Evolutionary conservation across 345 rosid genomes (phyloP), one percentile per base, ranked within the genome.

Genomic region (Cardamine chenopodiifolia): DNA sequence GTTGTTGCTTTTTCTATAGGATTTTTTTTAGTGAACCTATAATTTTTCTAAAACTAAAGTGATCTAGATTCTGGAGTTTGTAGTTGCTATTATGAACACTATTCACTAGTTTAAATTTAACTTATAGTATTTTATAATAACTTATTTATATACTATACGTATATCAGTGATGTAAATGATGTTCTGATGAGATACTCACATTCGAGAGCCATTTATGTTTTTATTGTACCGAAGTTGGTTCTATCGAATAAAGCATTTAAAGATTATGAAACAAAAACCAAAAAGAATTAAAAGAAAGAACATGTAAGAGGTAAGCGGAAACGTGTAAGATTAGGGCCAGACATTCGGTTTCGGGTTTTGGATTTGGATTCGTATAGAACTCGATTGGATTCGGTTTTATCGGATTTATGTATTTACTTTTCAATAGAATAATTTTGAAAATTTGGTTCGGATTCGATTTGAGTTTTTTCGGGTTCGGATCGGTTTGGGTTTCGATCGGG

Each of bases 1-100:
- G 45, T 70, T 70, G 71, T 70, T 61, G 70, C 79, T 68, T 61
- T 68, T 32, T 68, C 47, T 31, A 22, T 48, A 19, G 13, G 20
- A 45, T 44, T 1, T 3, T 20, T 25, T 8, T 17, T 45, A 2
- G 20, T n/a, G 49, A n/a, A 45, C 10, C 49, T 45, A n/a, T 7
- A 44, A 40, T n/a, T n/a, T 47, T 66, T 32, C 14, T 19, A 19
- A 18, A 9, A 49, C 12, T 49, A 14, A 50, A 66, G 25, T n/a
- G n/a, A n/a, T 12, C 22, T 25, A 39, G 6, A 52, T 13, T 64
- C 56, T 73, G 25, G 19, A 55, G 17, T 42, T 64, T 73, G 18
- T 14, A 55, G 23, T 42, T 64, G 5, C 25, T 44, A 31, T 20
- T 49, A 5, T 31, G 25, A 23, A 61, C 15, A 40, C 2, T 3